Evolutionary conservation across 2,329 filamentous ascomycete genomes (phyloP).

Genomic region (Penicillium sp.): DNA sequence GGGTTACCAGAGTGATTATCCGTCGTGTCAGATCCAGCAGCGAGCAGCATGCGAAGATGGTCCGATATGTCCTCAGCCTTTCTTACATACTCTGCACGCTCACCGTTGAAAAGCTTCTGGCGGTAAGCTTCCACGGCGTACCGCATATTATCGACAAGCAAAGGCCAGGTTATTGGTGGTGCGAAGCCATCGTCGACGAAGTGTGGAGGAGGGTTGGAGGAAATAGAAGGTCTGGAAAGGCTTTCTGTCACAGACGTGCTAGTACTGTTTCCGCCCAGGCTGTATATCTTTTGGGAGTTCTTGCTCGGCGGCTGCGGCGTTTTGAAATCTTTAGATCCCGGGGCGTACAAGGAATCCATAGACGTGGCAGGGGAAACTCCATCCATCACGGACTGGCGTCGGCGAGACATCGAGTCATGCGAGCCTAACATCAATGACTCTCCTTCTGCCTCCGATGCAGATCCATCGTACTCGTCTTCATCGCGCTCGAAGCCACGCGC

Average conservation of each 20-base stretch:
- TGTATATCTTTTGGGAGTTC: constrained; percentile 26
- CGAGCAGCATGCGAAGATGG: constrained; percentile 87
- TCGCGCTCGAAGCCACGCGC: constrained; percentile 77
- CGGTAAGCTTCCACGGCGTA: constrained; percentile 85
- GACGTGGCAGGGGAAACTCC: constrained; percentile 83
- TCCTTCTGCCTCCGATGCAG: constrained; percentile 82
- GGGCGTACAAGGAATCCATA: constrained; percentile 83
- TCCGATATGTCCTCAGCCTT: constrained; percentile 98
- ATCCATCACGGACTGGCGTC: constrained; percentile 66
- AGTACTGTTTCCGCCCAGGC: constrained; percentile 51
- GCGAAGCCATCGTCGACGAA: constrained; percentile 89
- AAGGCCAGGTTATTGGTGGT: constrained; percentile 81
- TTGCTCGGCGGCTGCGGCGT: constrained; percentile 20
- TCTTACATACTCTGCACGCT: constrained; percentile 86
- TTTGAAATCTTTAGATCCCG: constrained; percentile 58
- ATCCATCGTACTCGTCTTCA: constrained; percentile 89
- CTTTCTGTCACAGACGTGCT: constrained; percentile 57
- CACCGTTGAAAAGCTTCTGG: constrained; percentile 79
- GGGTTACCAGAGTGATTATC: constrained; percentile 98
- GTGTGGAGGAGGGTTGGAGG: constrained; percentile 66
- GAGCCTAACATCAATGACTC: constrained; percentile 70
- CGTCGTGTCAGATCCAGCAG: constrained; percentile 92
- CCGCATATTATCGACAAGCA: constrained; percentile 90
- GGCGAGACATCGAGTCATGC: constrained; percentile 64
- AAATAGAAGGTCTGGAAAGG: constrained; percentile 44